Base-by-base conservation (phyloP, 345 rosid species). In the Aquilaria yunnanensis region DNA sequence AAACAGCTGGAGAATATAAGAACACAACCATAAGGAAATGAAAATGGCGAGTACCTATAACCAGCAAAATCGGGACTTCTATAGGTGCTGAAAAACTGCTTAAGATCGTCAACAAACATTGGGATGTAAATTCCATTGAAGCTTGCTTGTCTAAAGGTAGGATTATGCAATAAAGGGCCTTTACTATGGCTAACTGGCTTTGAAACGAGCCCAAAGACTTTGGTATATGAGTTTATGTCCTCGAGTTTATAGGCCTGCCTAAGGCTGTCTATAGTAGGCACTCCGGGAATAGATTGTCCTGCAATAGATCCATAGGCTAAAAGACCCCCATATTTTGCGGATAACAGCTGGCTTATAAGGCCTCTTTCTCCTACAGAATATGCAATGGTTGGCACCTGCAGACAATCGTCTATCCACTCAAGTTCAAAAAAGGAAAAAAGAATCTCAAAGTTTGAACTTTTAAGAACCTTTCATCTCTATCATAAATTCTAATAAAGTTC, bases 131-230 rank as follows among this genome's bases (percentile, higher is more conserved):
- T 52, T 47, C 84, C 87, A 61, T 82, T 85, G 65, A 59, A 75
- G 61, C 74, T 70, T 30, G 61, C 70, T 32, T 72, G 80, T 73
- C 81, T 78, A 70, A 85, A 60, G 56, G 84, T 70, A 46, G 87
- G 83, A 70, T 85, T 85, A 57, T 80, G 87, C 79, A 85, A 62
- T n/a, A 85, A 31, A 11, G 85, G 87, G 32, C 87, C 85, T 75
- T 85, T 82, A 74, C 87, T 85, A 69, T 85, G 90, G 57, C 82
- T 55, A 12, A 85, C 80, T 9, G 87, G 90, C 63, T 85, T 85
- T 7, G 87, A 83, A 55, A 82, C 62, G 23, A 82, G 80, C 60
- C 90, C 90, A 8, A 80, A 80, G 63, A 82, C 77, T 70, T 66
- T 72, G 16, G 84, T 82, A 33, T 75, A 79, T 2, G 76, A 62